A percentile compares a stretch with the other conserved stretches of the same genome.
Evolutionary conservation across 1,284 basidiomycete species (phyloP).

Genomic region (Rhodotorula sp.): DNA sequence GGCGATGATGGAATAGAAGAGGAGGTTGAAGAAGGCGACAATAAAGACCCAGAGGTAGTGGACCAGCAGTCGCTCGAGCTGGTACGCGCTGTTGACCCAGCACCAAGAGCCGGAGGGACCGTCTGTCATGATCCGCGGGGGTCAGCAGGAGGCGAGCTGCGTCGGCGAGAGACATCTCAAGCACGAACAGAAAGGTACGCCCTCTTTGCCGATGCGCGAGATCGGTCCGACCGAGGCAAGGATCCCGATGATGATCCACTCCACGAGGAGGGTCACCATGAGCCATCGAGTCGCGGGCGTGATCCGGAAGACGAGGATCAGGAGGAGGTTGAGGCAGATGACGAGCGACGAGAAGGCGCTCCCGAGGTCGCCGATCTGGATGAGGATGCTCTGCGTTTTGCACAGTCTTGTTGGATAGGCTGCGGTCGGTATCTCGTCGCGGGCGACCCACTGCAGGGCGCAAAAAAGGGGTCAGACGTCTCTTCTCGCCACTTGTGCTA

Average conservation of each 20-base stretch:
- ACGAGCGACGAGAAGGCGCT: conserved; percentile 64
- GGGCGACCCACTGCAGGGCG: conserved; percentile 13
- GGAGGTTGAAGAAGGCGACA: conserved; percentile 14
- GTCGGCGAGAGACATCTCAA: too few species aligned
- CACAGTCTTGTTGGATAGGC: background rate
- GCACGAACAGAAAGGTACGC: conserved; percentile 22
- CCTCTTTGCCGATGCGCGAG: background rate
- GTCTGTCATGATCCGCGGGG: background rate
- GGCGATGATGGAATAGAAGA: conserved; percentile 21
- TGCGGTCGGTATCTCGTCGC: background rate
- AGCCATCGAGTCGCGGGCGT: conserved; percentile 3
- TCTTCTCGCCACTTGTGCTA: too few species aligned
- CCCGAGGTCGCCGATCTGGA: conserved; percentile 63
- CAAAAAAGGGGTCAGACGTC: too few species aligned
- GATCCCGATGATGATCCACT: conserved; percentile 7
- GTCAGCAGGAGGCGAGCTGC: background rate
- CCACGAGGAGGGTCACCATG: background rate
- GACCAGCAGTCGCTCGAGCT: conserved; percentile 5
- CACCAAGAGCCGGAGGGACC: conserved; percentile 27
- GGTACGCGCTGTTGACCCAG: conserved; percentile 17
- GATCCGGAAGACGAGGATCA: conserved; percentile 17
- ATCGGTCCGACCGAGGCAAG: conserved; percentile 14
- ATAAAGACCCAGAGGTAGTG: conserved; percentile 30
- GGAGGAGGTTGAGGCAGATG: conserved; percentile 67
- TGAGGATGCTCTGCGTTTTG: conserved; percentile 55